Evolutionary conservation across 805 yeast species (phyloP).

Genomic region (Myxozyma mucilagina): DNA sequence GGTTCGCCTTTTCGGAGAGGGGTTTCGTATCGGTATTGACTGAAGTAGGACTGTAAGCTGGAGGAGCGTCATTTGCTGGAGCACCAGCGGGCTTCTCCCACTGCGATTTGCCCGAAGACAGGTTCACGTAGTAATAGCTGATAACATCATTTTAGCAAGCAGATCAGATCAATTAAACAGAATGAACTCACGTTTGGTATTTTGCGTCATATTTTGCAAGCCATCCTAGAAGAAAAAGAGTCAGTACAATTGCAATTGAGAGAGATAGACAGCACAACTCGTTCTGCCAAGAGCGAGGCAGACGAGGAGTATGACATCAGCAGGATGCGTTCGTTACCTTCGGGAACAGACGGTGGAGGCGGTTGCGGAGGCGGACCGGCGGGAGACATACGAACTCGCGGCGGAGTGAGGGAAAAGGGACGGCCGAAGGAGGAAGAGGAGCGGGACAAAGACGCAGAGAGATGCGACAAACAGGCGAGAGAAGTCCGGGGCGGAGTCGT

Average conservation of each 20-base stretch:
- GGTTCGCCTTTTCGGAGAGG: neutral
- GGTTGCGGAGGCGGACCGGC: constrained; percentile 26
- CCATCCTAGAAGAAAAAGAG: constrained; percentile 24
- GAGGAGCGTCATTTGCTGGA: constrained; percentile 35
- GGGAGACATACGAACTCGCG: neutral
- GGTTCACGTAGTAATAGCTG: constrained; percentile 79
- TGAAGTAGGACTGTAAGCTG: constrained; percentile 19
- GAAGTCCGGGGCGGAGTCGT: neutral
- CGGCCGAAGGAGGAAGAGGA: neutral
- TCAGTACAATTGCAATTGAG: neutral
- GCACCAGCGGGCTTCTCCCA: constrained; percentile 74
- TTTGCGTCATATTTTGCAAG: constrained; percentile 37
- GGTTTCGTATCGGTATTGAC: constrained; percentile 1
- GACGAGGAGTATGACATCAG: too few species aligned
- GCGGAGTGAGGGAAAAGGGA: neutral
- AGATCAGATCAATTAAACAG: too few species aligned
- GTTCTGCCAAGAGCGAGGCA: too few species aligned
- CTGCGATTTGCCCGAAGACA: constrained; percentile 71
- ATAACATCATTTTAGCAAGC: neutral
- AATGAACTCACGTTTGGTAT: constrained; percentile 54
- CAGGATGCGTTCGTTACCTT: constrained; percentile 11
- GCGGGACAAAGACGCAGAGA: neutral
- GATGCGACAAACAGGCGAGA: neutral
- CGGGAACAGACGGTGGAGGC: constrained; percentile 30
- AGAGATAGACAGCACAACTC: too few species aligned